Evolutionary conservation across 2,329 filamentous ascomycete species (phyloP).

Genomic region (Colletotrichum theobromicola): DNA sequence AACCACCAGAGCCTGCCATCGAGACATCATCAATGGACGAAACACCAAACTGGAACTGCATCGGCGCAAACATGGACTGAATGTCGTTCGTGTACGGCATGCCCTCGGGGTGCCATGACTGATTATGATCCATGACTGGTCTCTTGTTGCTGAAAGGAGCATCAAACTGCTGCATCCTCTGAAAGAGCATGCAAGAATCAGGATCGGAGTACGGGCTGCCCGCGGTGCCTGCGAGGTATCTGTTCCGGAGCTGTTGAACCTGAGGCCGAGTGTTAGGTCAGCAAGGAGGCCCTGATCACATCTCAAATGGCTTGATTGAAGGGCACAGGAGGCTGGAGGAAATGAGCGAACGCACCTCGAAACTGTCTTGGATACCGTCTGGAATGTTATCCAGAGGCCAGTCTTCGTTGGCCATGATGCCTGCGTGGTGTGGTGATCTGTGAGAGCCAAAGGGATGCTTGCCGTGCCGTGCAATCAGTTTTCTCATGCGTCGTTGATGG

Average conservation of each 20-base stretch:
- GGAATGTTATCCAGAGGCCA: background rate
- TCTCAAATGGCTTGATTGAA: constrained; percentile 1
- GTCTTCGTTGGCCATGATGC: constrained; percentile 8
- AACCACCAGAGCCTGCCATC: background rate
- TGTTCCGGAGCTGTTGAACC: constrained; percentile 21
- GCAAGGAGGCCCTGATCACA: constrained; percentile 4
- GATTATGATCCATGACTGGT: constrained; percentile 8
- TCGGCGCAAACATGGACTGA: constrained; percentile 19
- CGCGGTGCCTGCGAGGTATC: constrained; percentile 21
- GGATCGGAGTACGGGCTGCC: constrained; percentile 19
- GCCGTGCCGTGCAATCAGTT: constrained; percentile 9
- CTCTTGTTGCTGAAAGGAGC: constrained; percentile 2
- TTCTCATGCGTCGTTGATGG: constrained; percentile 6
- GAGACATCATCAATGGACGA: background rate
- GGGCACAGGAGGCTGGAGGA: background rate
- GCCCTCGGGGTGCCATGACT: background rate
- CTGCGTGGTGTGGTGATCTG: background rate
- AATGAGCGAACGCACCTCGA: constrained; percentile 16
- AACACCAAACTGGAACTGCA: constrained; percentile 4
- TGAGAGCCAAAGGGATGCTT: background rate
- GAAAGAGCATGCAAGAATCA: constrained; percentile 8
- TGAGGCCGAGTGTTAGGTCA: constrained; percentile 1
- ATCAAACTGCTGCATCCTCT: constrained; percentile 6
- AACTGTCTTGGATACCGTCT: constrained; percentile 20
- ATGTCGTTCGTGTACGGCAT: constrained; percentile 1